Base-by-base conservation (phyloP, 139 green algal species). In the Tetraselmis chui region DNA sequence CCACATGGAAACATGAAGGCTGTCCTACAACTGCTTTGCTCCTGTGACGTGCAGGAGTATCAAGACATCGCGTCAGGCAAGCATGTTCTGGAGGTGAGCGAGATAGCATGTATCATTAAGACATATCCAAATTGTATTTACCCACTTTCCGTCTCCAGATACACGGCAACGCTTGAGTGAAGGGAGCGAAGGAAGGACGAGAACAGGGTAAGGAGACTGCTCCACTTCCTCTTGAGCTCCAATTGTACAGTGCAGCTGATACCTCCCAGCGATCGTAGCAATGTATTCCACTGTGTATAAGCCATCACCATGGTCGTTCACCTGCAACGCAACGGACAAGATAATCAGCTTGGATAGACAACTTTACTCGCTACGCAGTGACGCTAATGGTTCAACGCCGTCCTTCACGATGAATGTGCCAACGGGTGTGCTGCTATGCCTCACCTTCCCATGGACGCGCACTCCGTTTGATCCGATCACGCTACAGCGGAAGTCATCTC, bases 401-500 rank as follows among this genome's bases (percentile, higher is more conserved):
- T n/a, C n/a, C n/a, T n/a, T n/a, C n/a, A n/a, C n/a, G n/a, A n/a
- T n/a, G n/a, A n/a, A n/a, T n/a, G n/a, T n/a, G n/a, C n/a, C n/a
- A n/a, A n/a, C n/a, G n/a, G n/a, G n/a, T n/a, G 45, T 18, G 45
- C 45, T 18, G 45, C 45, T 18, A 67, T 67, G 45, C 45, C 45
- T 67, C 45, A 67, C 45, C 45, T 67, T 67, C 18, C 45, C 45
- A 18, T 67, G 45, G 45, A 67, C 45, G 18, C 11, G 45, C 11
- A 18, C 45, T 25, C 11, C 5, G 45, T 67, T 18, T 25, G 45
- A 5, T 18, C 45, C 45, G 18, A 18, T 67, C 45, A 67, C 11
- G 11, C 11, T 67, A 18, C 45, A 67, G 18, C 25, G 2, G 32
- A 88, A 88, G 1, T 59, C 81, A n/a, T 88, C 84, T 11, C 84